Evolutionary conservation across 495 filamentous ascomycete genomes (phyloP), one percentile per base, ranked within the genome.

Genomic region (Staphylotrichum tortipilum): DNA sequence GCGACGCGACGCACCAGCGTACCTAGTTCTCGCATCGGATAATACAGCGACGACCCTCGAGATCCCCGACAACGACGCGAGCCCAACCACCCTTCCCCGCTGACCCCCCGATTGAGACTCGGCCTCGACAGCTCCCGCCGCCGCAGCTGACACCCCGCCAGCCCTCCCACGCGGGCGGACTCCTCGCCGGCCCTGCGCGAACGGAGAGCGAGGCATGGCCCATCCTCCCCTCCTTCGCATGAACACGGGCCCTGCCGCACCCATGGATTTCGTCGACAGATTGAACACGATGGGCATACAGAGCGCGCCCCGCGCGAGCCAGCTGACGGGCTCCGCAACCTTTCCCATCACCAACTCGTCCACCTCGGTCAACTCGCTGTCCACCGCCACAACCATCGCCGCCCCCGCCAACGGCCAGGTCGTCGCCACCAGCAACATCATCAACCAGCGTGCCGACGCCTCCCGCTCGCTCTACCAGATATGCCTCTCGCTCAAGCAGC

Each of bases 401-500:
- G 45, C 66, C 14, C 57, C 68, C 3, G 26, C 59, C 14, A 73
- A 73, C 54, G 80, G 76, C 44, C 80, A 78, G 38, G 77, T 89
- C 49, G 66, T 80, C 48, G 81, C 86, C 30, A 84, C 84, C 58
- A 77, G 86, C 65, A 94, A 90, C 63, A 94, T 98, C 67, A 94
- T 97, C 73, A 98, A 97, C 67, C 84, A 86, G 61, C 82, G 79
- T 51, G 94, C 89, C 65, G 90, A 92, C 62, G 85, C 88, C 54
- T 83, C 84, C 46, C 78, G 81, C 38, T 95, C 89, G 18, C 81
- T 98, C 26, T 98, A 94, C 61, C 92, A 97, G 67, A 95, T 90
- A 64, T 96, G 94, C 67, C 77, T 92, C 47, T 80, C 82, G 49
- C 71, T 97, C 40, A 84, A 84, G 66, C 79, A 81, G 65, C 78